Conservation (phyloP, 2,329 filamentous ascomycete species). For the Aspergillus oerlinghausenensis region DNA sequence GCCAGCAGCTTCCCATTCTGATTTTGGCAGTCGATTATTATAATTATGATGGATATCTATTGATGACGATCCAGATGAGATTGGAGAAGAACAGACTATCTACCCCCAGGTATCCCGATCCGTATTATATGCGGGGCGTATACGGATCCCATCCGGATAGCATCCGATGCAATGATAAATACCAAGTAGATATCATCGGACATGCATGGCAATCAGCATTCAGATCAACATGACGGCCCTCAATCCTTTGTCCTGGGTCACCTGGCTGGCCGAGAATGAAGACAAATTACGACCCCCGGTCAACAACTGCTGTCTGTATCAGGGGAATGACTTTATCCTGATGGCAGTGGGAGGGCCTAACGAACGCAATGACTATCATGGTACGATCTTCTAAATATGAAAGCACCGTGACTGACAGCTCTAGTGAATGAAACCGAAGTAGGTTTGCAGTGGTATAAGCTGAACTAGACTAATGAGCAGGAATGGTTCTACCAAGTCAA, state of each 20-base stretch:
- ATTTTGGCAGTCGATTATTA: background rate
- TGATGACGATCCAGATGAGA: background rate
- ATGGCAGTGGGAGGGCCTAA: constrained; percentile 18
- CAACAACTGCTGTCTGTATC: constrained; percentile 15
- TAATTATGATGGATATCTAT: background rate
- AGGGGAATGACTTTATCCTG: constrained; percentile 15
- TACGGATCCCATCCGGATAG: constrained; percentile 6
- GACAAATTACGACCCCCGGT: constrained; percentile 11
- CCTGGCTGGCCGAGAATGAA: constrained; percentile 13
- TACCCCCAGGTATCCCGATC: background rate
- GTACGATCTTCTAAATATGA: background rate
- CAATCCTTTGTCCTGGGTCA: constrained; percentile 6
- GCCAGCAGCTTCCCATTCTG: background rate
- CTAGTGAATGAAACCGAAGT: constrained; percentile 14
- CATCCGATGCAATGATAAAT: background rate
- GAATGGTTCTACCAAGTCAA: constrained; percentile 20
- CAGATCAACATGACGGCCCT: background rate
- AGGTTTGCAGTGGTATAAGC: background rate
- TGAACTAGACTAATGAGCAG: background rate
- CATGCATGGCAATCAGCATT: background rate
- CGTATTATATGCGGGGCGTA: constrained; percentile 1
- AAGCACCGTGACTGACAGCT: background rate
- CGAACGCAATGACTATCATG: constrained; percentile 16
- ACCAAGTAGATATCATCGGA: background rate
- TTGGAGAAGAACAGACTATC: background rate